A percentile compares a stretch with the other conserved stretches of the same genome.
phyloP scores from a whole-genome alignment of 2,329 filamentous ascomycete genomes.

The Trichophyton simii region DNA sequence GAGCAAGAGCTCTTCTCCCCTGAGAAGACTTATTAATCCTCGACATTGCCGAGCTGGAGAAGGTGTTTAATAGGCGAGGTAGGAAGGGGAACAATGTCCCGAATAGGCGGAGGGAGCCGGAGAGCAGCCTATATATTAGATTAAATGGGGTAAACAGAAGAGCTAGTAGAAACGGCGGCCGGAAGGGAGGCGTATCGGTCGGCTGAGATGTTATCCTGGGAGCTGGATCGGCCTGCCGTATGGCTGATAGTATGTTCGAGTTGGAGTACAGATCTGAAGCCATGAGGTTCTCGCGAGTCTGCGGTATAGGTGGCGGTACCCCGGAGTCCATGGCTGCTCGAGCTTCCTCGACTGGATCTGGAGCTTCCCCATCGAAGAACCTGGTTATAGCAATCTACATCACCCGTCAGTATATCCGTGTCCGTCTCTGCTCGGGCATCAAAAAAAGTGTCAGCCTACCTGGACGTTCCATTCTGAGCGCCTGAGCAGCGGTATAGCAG shows the following conservation, averaged over 20 bases:
- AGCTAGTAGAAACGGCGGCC: conserved; percentile 62
- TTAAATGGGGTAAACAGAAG: conserved; percentile 72
- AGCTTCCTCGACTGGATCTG: conserved; percentile 69
- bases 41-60: conserved; percentile 38
- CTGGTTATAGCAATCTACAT: conserved; percentile 81
- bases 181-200: conserved; percentile 50
- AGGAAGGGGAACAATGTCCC: conserved; percentile 71
- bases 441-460: conserved; percentile 32
- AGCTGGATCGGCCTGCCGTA: conserved; percentile 48
- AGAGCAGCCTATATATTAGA: conserved; percentile 59
- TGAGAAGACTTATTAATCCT: conserved; percentile 44
- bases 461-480: conserved; percentile 95
- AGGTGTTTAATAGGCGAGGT: conserved; percentile 45
- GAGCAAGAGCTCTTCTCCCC: conserved; percentile 63
- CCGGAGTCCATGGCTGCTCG: conserved; percentile 47
- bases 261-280: conserved; percentile 44
- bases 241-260: conserved; percentile 22
- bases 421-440: background rate
- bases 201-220: conserved; percentile 73
- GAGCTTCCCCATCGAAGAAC: conserved; percentile 91
- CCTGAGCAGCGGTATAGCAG: conserved; percentile 66
- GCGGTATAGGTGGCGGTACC: conserved; percentile 48
- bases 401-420: background rate
- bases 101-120: conserved; percentile 55
- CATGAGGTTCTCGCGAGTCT: conserved; percentile 55